These are phyloP conservation scores for Nannochloris sp. DNA, from an alignment of 139 green algal species.

Conservation along the genomic window DNA sequence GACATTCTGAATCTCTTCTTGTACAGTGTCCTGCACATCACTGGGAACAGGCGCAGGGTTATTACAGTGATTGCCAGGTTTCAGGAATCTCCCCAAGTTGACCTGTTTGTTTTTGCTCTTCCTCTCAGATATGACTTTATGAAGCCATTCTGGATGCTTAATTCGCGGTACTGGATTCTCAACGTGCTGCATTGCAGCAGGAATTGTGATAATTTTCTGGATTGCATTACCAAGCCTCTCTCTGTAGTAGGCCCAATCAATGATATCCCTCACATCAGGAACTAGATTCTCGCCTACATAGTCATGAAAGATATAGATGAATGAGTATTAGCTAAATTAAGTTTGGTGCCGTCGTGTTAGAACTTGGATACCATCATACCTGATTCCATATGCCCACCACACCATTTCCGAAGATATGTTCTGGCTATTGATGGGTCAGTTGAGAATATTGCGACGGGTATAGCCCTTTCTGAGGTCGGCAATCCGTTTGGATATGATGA, in stretches of 20 bases:
- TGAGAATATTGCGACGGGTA: slow-evolving; percentile 90
- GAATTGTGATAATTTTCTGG: slow-evolving; percentile 99
- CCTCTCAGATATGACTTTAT: slow-evolving; percentile 61
- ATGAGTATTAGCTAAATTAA: not conserved
- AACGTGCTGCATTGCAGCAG: slow-evolving; percentile 87
- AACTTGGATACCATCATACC: slow-evolving; percentile 5
- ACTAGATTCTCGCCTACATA: slow-evolving; percentile 12
- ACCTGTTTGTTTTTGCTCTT: slow-evolving; percentile 68
- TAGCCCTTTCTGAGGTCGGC: slow-evolving; percentile 78
- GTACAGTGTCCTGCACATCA: slow-evolving; percentile 27
- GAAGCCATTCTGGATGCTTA: slow-evolving; percentile 92
- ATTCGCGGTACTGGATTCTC: slow-evolving; percentile 74
- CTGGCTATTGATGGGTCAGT: slow-evolving; percentile 73
- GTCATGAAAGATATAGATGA: not conserved
- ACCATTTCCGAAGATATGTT: slow-evolving; percentile 84
- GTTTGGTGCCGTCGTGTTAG: slow-evolving; percentile 2
- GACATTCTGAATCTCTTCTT: not conserved
- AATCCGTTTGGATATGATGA: slow-evolving; percentile 27
- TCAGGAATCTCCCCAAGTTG: slow-evolving; percentile 46
- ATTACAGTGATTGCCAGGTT: not conserved
- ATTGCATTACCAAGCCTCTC: slow-evolving; percentile 84
- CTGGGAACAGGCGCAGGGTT: not conserved
- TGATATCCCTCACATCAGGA: slow-evolving; percentile 75
- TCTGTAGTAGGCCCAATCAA: slow-evolving; percentile 97
- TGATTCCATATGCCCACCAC: slow-evolving; percentile 39